Evolutionary conservation across 768 basidiomycete genomes (phyloP).

Genomic region (Boletus speciosus): DNA sequence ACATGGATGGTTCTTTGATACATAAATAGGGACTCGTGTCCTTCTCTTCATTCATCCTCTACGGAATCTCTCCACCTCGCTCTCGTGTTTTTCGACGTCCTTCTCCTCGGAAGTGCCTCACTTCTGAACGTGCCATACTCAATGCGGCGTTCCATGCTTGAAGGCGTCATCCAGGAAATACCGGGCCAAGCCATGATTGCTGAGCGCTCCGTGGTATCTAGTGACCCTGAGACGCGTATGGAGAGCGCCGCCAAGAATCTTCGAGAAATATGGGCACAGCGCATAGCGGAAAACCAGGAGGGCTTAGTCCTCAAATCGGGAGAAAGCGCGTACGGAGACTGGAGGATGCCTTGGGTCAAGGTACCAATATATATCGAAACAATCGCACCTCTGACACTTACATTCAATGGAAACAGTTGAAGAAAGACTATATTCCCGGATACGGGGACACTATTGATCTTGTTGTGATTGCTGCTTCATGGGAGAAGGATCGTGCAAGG

Average conservation of each 20-base stretch:
- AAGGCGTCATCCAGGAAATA: slow-evolving; percentile 49
- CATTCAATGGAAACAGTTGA: slow-evolving; percentile 41
- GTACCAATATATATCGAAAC: slow-evolving; percentile 25
- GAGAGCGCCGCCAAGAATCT: slow-evolving; percentile 30
- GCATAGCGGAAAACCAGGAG: slow-evolving; percentile 55
- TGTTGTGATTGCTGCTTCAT: slow-evolving; percentile 69
- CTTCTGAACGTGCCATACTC: slow-evolving; percentile 56
- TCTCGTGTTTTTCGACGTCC: slow-evolving; percentile 84
- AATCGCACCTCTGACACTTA: slow-evolving; percentile 11
- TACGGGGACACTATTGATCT: slow-evolving; percentile 81
- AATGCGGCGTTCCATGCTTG: slow-evolving; percentile 58
- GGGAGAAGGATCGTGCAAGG: slow-evolving; percentile 76
- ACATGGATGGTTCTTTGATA: slow-evolving; percentile 6
- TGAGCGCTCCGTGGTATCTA: slow-evolving; percentile 44
- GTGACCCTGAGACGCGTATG: slow-evolving; percentile 4
- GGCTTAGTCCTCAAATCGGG: slow-evolving; percentile 78
- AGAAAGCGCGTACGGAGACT: slow-evolving; percentile 64
- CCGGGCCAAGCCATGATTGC: slow-evolving; percentile 66
- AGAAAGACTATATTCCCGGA: slow-evolving; percentile 85
- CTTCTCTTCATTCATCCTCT: slow-evolving; percentile 41
- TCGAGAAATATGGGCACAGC: slow-evolving; percentile 45
- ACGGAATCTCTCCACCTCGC: slow-evolving; percentile 55
- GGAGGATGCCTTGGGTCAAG: slow-evolving; percentile 75
- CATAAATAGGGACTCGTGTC: slow-evolving; percentile 34
- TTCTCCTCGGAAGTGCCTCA: slow-evolving; percentile 61